Evolutionary conservation across 768 basidiomycete species (phyloP).

Genomic region (Baorangia bicolor): DNA sequence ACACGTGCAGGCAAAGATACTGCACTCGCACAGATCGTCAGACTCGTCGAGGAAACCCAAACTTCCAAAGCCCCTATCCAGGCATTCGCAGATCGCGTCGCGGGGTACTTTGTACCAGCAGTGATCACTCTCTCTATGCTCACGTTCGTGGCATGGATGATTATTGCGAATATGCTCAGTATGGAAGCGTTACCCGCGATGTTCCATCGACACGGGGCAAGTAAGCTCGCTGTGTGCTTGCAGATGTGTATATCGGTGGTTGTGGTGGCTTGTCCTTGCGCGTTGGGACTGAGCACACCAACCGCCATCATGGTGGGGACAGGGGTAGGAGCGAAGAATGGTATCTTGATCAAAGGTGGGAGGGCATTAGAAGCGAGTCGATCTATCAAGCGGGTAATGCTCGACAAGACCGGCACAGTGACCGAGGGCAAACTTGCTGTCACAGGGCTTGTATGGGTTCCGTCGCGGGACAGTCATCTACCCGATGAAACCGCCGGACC

Average conservation of each 20-base stretch:
- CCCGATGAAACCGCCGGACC: conserved; percentile 10
- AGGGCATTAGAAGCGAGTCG: conserved; percentile 90
- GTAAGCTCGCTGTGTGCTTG: conserved; percentile 85
- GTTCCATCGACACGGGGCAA: conserved; percentile 83
- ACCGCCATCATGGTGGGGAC: conserved; percentile 99
- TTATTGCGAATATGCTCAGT: conserved; percentile 58
- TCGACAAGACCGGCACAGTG: conserved; percentile 98
- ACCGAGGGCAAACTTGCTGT: conserved; percentile 93
- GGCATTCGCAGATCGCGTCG: conserved; percentile 91
- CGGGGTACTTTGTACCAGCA: conserved; percentile 92
- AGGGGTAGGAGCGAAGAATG: conserved; percentile 94
- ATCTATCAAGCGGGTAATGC: conserved; percentile 73
- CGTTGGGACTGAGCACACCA: conserved; percentile 92
- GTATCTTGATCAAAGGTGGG: conserved; percentile 97
- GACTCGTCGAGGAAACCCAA: conserved; percentile 96
- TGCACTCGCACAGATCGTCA: conserved; percentile 93
- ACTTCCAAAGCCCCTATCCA: conserved; percentile 98
- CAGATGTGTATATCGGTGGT: conserved; percentile 98
- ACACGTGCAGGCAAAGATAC: conserved; percentile 96
- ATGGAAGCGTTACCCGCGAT: conserved; percentile 70
- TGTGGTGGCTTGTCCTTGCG: conserved; percentile 98
- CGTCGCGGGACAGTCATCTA: conserved; percentile 29
- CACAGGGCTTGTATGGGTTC: conserved; percentile 73
- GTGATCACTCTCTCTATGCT: conserved; percentile 79
- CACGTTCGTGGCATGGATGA: conserved; percentile 85